phyloP scores from a whole-genome alignment of 2,329 filamentous ascomycete genomes.

The Tolypocladium amazonense region DNA sequence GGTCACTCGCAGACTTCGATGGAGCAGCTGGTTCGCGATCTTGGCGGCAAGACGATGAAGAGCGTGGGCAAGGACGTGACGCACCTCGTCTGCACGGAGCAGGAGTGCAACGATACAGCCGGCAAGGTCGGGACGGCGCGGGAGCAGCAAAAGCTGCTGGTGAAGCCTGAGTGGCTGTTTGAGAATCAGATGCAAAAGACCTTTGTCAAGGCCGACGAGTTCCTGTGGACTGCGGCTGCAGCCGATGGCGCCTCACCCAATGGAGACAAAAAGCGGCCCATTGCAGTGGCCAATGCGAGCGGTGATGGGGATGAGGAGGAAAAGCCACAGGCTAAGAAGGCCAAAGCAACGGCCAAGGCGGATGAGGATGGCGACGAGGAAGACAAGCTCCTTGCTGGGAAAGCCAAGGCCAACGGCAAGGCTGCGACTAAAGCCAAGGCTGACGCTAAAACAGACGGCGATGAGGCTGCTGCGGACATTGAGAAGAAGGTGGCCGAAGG shows the following conservation, averaged over 20 bases:
- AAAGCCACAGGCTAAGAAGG: neutral
- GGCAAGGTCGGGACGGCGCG: constrained; percentile 41
- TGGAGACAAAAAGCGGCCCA: constrained; percentile 14
- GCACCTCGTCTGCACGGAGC: constrained; percentile 44
- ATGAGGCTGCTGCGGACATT: constrained; percentile 19
- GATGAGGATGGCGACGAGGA: constrained; percentile 12
- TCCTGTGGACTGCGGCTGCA: constrained; percentile 10
- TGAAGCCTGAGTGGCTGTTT: constrained; percentile 51
- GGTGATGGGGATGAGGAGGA: constrained; percentile 11
- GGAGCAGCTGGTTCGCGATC: neutral
- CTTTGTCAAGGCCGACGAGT: constrained; percentile 13
- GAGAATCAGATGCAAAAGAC: constrained; percentile 32
- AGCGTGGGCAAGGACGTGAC: constrained; percentile 39
- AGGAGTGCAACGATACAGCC: constrained; percentile 37
- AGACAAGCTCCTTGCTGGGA: too few species aligned
- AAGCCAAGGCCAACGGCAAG: constrained; percentile 7
- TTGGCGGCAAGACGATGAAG: neutral
- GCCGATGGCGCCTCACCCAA: neutral
- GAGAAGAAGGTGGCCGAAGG: constrained; percentile 27
- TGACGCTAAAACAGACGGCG: constrained; percentile 12
- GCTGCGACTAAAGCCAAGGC: constrained; percentile 21
- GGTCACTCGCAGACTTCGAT: neutral
- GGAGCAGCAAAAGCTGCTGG: constrained; percentile 38
- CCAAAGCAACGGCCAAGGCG: neutral
- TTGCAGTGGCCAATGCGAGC: constrained; percentile 8